Base-by-base conservation (phyloP, 2,329 filamentous ascomycete species). In the Fusarium xylarioides region DNA sequence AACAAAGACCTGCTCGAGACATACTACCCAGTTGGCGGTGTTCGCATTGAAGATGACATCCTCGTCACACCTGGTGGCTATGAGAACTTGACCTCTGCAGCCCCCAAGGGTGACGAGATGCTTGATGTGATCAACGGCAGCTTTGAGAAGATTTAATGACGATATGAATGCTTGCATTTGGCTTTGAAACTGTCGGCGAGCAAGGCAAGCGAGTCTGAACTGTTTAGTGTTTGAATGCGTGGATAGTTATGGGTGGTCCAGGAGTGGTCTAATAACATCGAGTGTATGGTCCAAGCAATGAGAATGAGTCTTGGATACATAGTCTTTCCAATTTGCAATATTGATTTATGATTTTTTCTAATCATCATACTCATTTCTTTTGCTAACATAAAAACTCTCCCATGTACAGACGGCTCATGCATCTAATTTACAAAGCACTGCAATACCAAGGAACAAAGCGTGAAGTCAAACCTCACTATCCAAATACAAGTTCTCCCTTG, bases 21-120 rank as follows among this genome's bases (percentile, higher is more conserved):
- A 70, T 95, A 92, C 80, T 95, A 93, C 85, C 84, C 83, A 32
- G 91, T 98, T 2, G 96, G 95, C 21, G 96, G 96, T 38, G 94
- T 97, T 32, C 89, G 96, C 52, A 97, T 98, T 69, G 96, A 99
- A 83, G 95, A 98, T 79, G 93, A 95, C 80, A 88, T 98, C 43
- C 85, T 96, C 28, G 91, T 98, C 53, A 96, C 92, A 3, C 86
- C 92, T 68, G 85, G 89, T 30, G 95, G 95, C 0, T 91, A 90
- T 77, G 95, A 98, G 82, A 97, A 97, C 79, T 79, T 98, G 80
- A 97, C 95, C 4, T 87, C 88, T 4, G 74, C 71, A 23, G 92
- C 92, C 35, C 93, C 93, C 1, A 97, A 97, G 84, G 89, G 90
- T 4, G 86, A 92, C 58, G 91, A 94, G 78, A 83, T 95, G 76